Conservation (phyloP, 2,329 filamentous ascomycete species). For the Cladosporium sp. region DNA sequence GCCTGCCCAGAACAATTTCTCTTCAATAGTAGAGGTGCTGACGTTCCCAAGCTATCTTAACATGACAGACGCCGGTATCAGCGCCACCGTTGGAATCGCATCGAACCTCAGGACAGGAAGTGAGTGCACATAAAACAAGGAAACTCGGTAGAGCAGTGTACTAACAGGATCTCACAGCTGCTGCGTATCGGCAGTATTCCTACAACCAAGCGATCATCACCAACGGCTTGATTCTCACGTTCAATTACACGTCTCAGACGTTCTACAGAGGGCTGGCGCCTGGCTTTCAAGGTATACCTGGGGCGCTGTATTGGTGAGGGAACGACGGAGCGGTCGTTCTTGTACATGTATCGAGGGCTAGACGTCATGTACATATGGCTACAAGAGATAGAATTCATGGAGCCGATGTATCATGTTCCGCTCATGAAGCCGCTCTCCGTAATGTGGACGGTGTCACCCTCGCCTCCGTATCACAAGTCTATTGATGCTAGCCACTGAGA, state of each 20-base stretch:
- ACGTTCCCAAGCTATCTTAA: background rate
- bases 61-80: background rate
- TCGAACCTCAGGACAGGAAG: background rate
- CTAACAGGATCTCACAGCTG: background rate
- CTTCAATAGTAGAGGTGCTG: too few relatives aligned
- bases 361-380: too few relatives aligned
- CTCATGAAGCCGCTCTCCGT: too few relatives aligned
- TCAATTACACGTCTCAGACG: background rate
- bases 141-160: too few relatives aligned
- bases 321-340: background rate
- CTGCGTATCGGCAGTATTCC: background rate
- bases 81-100: background rate
- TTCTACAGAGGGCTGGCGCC: background rate
- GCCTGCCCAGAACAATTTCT: too few relatives aligned
- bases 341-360: background rate
- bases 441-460: too few relatives aligned
- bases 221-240: background rate
- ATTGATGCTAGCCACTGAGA: too few relatives aligned
- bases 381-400: too few relatives aligned
- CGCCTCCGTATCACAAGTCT: too few relatives aligned
- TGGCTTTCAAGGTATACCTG: background rate
- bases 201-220: background rate
- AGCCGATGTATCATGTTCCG: too few relatives aligned
- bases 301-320: background rate
- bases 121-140: background rate